phyloP scores from a whole-genome alignment of 768 basidiomycete species.

The Phylloporus sp. region DNA sequence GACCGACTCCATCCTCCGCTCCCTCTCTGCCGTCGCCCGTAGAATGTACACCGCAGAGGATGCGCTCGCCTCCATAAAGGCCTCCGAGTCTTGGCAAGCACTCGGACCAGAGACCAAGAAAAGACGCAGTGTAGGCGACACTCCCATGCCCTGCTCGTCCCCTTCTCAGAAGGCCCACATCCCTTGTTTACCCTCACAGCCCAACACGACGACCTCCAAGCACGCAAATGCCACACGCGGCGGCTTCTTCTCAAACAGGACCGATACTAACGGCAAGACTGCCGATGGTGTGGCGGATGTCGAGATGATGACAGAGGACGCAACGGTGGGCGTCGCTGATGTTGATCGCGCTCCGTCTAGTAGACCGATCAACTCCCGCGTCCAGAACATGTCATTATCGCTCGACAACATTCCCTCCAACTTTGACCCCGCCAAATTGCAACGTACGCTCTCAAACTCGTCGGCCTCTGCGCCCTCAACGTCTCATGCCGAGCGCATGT shows the following conservation, averaged over 20 bases:
- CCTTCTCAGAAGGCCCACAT: constrained; percentile 26
- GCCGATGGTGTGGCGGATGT: constrained; percentile 20
- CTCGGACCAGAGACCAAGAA: constrained; percentile 43
- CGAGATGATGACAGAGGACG: constrained; percentile 27
- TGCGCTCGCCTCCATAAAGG: constrained; percentile 36
- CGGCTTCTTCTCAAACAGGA: constrained; percentile 23
- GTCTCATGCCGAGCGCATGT: constrained; percentile 35
- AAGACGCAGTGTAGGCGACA: constrained; percentile 37
- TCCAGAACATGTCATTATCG: constrained; percentile 45
- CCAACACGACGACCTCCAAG: constrained; percentile 20
- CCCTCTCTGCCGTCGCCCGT: constrained; percentile 44
- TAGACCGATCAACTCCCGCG: constrained; percentile 28
- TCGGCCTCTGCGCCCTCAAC: constrained; percentile 44
- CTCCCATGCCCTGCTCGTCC: constrained; percentile 29
- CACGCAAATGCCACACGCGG: constrained; percentile 4
- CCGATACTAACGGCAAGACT: constrained; percentile 16
- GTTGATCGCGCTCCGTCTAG: constrained; percentile 17
- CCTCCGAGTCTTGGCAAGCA: constrained; percentile 29
- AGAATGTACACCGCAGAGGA: constrained; percentile 57
- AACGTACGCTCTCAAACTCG: constrained; percentile 29
- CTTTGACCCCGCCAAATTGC: constrained; percentile 33
- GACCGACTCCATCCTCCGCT: constrained; percentile 52
- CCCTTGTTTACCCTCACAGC: constrained; percentile 21
- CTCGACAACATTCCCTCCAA: constrained; percentile 44
- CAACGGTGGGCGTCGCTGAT: constrained; percentile 24